phyloP scores from a whole-genome alignment of 176 grass and related monocot species.

The Aegilops tauschii region DNA sequence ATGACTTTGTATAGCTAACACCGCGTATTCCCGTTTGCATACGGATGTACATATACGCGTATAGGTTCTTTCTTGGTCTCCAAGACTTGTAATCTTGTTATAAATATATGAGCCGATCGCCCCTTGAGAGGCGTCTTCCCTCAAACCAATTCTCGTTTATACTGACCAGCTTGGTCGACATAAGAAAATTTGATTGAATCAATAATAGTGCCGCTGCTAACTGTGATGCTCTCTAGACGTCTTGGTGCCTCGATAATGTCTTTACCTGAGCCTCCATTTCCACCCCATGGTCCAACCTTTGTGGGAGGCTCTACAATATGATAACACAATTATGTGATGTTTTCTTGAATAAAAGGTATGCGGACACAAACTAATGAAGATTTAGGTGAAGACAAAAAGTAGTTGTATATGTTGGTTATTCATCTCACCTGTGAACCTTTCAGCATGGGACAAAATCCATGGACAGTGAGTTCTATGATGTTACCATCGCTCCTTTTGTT shows the following conservation, averaged over 20 bases:
- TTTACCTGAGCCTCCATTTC: not conserved
- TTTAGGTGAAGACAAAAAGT: too few relatives aligned
- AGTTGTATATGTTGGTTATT: too few relatives aligned
- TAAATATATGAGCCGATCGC: too few relatives aligned
- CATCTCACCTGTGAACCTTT: not conserved
- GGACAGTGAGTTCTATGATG: not conserved
- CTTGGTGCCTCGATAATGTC: not conserved
- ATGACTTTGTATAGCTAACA: too few relatives aligned
- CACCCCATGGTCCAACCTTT: slow-evolving; percentile 12
- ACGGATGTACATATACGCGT: too few relatives aligned
- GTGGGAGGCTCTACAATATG: not conserved
- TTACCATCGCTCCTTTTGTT: not conserved
- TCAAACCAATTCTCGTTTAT: too few relatives aligned
- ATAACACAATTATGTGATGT: not conserved
- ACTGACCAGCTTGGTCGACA: not conserved
- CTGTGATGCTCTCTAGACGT: not conserved
- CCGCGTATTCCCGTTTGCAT: too few relatives aligned
- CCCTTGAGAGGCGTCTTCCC: too few relatives aligned
- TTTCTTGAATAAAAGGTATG: not conserved
- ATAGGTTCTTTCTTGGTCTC: too few relatives aligned
- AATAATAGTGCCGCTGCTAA: not conserved
- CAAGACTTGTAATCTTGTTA: too few relatives aligned
- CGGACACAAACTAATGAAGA: too few relatives aligned
- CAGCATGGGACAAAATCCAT: not conserved
- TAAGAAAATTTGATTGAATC: not conserved